Conservation (phyloP, 2,329 filamentous ascomycete genomes). For the Metarhizium rileyi region DNA sequence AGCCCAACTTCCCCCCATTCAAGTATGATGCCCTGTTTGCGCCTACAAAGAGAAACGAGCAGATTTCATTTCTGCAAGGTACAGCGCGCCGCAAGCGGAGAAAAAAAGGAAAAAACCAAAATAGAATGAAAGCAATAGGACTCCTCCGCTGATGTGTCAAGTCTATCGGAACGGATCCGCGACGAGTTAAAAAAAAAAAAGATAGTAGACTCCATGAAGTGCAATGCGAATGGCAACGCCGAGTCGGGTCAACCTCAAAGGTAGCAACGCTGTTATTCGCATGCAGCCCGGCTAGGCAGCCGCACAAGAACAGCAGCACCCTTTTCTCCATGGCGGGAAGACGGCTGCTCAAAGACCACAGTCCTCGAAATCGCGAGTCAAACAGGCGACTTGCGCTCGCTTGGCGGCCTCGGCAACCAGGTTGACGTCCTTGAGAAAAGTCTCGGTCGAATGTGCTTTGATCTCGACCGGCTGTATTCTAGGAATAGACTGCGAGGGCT, state of each 20-base stretch:
- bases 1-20: no score
- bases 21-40: background rate
- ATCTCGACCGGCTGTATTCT: conserved; percentile 18
- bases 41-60: background rate
- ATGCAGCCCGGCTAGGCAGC: background rate
- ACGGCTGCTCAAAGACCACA: conserved; percentile 40
- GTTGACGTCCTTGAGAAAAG: conserved; percentile 70
- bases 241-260: background rate
- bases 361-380: conserved; percentile 78
- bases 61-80: no score
- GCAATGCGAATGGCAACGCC: background rate
- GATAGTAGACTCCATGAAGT: background rate
- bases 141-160: background rate
- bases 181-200: background rate
- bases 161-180: background rate
- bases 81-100: no score
- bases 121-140: background rate
- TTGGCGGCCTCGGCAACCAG: conserved; percentile 89
- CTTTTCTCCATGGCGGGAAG: background rate
- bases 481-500: conserved; percentile 12
- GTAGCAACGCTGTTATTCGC: no score
- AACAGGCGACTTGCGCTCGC: conserved; percentile 78
- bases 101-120: background rate
- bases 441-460: conserved; percentile 35
- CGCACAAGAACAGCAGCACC: background rate